A percentile compares a stretch with the other conserved stretches of the same genome.
phyloP scores from a whole-genome alignment of 2,329 filamentous ascomycete species.

The Penicillium verrucosum region DNA sequence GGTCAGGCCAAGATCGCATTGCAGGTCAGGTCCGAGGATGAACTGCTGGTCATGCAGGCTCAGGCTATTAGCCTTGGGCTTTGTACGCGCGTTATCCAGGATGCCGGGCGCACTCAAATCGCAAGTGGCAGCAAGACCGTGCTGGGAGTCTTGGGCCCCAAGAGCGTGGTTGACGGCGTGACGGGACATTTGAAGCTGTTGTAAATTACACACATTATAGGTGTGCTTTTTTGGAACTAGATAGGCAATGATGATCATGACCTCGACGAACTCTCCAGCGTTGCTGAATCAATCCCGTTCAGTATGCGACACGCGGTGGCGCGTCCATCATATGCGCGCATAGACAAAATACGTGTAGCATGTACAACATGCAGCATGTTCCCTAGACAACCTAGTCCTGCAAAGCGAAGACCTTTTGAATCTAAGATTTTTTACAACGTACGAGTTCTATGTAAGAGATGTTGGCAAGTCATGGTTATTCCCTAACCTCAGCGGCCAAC shows the following conservation, averaged over 20 bases:
- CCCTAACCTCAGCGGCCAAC: slow-evolving; percentile 86
- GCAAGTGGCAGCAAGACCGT: slow-evolving; percentile 90
- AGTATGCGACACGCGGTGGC: background rate
- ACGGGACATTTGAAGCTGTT: slow-evolving; percentile 82
- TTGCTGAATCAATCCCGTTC: background rate
- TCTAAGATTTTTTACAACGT: background rate
- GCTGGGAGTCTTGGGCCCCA: slow-evolving; percentile 77
- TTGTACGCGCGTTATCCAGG: slow-evolving; percentile 84
- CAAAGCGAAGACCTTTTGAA: background rate
- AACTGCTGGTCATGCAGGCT: slow-evolving; percentile 69
- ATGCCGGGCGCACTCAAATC: slow-evolving; percentile 97
- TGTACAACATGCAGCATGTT: too few species aligned
- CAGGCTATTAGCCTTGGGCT: slow-evolving; percentile 79
- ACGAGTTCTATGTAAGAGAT: slow-evolving; percentile 41
- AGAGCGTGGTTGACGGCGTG: slow-evolving; percentile 79
- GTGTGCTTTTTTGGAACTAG: background rate
- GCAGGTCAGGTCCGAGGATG: slow-evolving; percentile 82
- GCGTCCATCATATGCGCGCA: background rate
- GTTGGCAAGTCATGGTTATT: slow-evolving; percentile 79
- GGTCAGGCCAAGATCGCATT: slow-evolving; percentile 94
- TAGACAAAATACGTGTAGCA: background rate
- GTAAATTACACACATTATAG: slow-evolving; percentile 42
- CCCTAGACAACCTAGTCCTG: background rate
- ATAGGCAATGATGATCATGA: slow-evolving; percentile 20
- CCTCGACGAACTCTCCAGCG: slow-evolving; percentile 11